Evolutionary conservation across 1,139 yeast genomes (phyloP).

Genomic region (Suhomyces bolitotheri): DNA sequence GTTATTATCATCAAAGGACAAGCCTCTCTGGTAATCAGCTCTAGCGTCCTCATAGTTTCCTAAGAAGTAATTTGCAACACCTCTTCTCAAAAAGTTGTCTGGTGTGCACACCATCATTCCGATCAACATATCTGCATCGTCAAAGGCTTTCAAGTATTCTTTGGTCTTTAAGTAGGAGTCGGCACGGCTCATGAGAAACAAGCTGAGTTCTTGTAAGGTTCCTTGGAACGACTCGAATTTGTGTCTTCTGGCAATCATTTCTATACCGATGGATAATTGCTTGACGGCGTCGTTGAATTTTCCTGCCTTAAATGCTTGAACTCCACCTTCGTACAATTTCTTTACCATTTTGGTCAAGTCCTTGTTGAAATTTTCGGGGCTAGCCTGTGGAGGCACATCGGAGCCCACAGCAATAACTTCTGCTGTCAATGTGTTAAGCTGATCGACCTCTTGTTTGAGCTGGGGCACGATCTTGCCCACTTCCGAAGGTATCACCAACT

Average conservation of each 20-base stretch:
- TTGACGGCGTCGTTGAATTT: constrained; percentile 72
- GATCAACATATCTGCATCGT: constrained; percentile 76
- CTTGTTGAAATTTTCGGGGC: constrained; percentile 52
- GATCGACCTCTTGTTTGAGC: constrained; percentile 52
- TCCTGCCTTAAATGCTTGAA: constrained; percentile 58
- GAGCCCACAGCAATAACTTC: constrained; percentile 60
- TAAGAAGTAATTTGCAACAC: constrained; percentile 68
- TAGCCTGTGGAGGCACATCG: constrained; percentile 72
- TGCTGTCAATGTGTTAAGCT: constrained; percentile 61
- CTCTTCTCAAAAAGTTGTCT: constrained; percentile 80
- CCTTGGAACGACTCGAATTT: constrained; percentile 84
- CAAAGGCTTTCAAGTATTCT: constrained; percentile 69
- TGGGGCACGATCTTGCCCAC: constrained; percentile 26
- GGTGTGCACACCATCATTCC: constrained; percentile 66
- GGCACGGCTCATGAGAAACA: constrained; percentile 75
- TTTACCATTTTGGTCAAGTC: constrained; percentile 66
- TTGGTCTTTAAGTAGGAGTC: constrained; percentile 74
- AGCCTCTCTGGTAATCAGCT: constrained; percentile 76
- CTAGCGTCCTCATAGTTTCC: constrained; percentile 73
- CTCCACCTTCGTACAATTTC: constrained; percentile 74
- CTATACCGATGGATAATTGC: constrained; percentile 74
- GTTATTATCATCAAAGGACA: constrained; percentile 61
- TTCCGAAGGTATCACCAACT: constrained; percentile 28
- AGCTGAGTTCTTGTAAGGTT: constrained; percentile 73
- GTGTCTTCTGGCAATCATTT: constrained; percentile 76